phyloP scores from a whole-genome alignment of 495 filamentous ascomycete species.

The Neurospora pannonica region DNA sequence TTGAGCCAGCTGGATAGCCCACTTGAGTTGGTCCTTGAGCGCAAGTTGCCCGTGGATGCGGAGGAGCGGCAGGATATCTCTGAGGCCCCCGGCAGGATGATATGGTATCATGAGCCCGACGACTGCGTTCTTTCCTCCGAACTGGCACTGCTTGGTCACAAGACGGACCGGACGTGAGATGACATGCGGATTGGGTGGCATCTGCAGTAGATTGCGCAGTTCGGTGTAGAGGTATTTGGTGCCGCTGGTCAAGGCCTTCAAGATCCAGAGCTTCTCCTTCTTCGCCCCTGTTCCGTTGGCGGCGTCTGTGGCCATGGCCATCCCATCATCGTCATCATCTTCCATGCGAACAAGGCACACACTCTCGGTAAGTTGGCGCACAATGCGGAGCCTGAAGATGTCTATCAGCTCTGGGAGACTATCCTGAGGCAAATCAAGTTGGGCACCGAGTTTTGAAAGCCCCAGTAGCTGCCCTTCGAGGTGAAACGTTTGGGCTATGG shows the following conservation, averaged over 20 bases:
- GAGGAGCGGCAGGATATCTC: slow-evolving; percentile 32
- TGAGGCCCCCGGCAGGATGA: slow-evolving; percentile 32
- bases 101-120: slow-evolving; percentile 37
- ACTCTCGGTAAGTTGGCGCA: slow-evolving; percentile 37
- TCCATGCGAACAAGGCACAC: slow-evolving; percentile 32
- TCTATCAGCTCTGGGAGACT: slow-evolving; percentile 28
- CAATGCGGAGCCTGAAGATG: slow-evolving; percentile 28
- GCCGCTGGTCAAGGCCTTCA: slow-evolving; percentile 40
- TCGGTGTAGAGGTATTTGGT: slow-evolving; percentile 41
- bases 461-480: slow-evolving; percentile 33
- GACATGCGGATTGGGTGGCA: slow-evolving; percentile 34
- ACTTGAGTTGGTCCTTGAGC: slow-evolving; percentile 28
- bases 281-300: neutral
- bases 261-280: slow-evolving; percentile 27
- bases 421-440: slow-evolving; percentile 20
- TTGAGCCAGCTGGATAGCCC: slow-evolving; percentile 34
- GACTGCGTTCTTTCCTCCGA: slow-evolving; percentile 36
- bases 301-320: neutral
- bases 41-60: slow-evolving; percentile 28
- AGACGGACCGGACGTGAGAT: slow-evolving; percentile 33
- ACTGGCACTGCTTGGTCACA: slow-evolving; percentile 35
- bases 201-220: slow-evolving; percentile 32
- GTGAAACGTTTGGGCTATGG: slow-evolving; percentile 30
- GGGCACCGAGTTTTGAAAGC: slow-evolving; percentile 14
- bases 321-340: neutral